Percentiles rank a stretch among this genome's conserved stretches.
Evolutionary conservation across 176 grass and related monocot species (phyloP).

Genomic region (Avena insularis): DNA sequence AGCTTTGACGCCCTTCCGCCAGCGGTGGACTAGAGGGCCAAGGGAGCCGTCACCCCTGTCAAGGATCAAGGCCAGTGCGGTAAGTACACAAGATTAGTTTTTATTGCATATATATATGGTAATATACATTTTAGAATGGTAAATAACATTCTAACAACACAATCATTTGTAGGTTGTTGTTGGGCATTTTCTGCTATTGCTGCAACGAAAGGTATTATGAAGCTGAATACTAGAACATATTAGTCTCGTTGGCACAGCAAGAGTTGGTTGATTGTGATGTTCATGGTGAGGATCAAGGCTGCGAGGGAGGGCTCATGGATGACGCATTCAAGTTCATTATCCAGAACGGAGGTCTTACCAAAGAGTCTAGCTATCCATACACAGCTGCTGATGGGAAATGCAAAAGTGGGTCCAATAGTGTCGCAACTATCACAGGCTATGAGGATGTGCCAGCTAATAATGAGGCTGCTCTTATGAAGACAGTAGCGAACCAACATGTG

Average conservation of each 20-base stretch:
- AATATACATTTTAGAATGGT: no score
- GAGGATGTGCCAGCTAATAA: conserved; percentile 54
- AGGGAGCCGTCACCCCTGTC: conserved; percentile 19
- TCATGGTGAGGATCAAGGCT: conserved; percentile 49
- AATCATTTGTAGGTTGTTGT: conserved; percentile 32
- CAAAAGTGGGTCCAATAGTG: conserved; percentile 15
- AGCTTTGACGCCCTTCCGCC: neutral
- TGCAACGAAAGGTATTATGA: conserved; percentile 47
- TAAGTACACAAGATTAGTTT: neutral
- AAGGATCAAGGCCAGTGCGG: conserved; percentile 37
- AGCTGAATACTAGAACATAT: conserved; percentile 39
- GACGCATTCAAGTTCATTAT: conserved; percentile 57
- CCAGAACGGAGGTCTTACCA: conserved; percentile 9
- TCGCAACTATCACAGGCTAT: conserved; percentile 37
- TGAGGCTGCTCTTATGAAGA: conserved; percentile 49
- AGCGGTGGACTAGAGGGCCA: conserved; percentile 21
- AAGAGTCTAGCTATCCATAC: conserved; percentile 48
- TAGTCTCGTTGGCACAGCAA: conserved; percentile 55
- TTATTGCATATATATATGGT: neutral
- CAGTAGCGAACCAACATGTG: conserved; percentile 48
- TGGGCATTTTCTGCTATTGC: conserved; percentile 54
- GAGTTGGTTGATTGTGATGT: conserved; percentile 55
- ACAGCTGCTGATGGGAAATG: conserved; percentile 35
- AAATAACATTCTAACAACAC: neutral
- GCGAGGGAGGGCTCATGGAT: conserved; percentile 51